Percentiles rank a stretch among this genome's conserved stretches.
These are phyloP conservation scores for Cicer arietinum DNA, from an alignment of 306 rosid species.

Conservation along the genomic window DNA sequence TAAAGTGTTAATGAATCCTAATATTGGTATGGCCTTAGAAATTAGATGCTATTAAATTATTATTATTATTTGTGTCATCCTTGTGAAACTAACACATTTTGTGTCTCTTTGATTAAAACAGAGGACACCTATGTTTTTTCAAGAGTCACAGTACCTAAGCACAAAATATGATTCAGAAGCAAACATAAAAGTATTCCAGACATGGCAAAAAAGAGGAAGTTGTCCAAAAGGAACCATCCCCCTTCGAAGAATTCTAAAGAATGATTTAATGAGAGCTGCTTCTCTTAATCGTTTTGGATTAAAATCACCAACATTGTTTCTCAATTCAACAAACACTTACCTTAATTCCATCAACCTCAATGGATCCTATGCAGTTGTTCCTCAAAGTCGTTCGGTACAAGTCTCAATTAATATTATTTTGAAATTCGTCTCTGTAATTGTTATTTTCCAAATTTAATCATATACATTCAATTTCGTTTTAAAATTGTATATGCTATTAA, in stretches of 20 bases:
- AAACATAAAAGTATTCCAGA: conserved; percentile 33
- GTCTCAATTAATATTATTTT: not conserved
- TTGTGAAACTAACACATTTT: not conserved
- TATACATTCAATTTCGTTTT: too few species aligned
- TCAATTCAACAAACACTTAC: conserved; percentile 28
- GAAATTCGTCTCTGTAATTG: too few species aligned
- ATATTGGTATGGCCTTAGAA: not conserved
- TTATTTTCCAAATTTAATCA: too few species aligned
- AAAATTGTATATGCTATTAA: too few species aligned
- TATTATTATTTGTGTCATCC: not conserved
- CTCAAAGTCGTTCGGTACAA: conserved; percentile 52
- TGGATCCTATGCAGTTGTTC: not conserved
- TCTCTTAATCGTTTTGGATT: conserved; percentile 56
- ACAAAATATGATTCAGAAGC: not conserved
- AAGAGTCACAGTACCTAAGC: conserved; percentile 27
- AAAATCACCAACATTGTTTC: conserved; percentile 31
- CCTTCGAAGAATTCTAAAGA: conserved; percentile 56
- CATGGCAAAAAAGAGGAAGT: conserved; percentile 70
- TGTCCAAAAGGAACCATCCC: conserved; percentile 78
- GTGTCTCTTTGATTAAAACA: conserved; percentile 29
- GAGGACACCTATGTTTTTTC: conserved; percentile 50
- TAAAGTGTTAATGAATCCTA: not conserved
- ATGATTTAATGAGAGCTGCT: conserved; percentile 51
- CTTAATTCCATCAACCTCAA: not conserved
- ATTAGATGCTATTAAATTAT: too few species aligned